Evolutionary conservation across 2,329 filamentous ascomycete species (phyloP).

Genomic region (Podosphaera xanthii): DNA sequence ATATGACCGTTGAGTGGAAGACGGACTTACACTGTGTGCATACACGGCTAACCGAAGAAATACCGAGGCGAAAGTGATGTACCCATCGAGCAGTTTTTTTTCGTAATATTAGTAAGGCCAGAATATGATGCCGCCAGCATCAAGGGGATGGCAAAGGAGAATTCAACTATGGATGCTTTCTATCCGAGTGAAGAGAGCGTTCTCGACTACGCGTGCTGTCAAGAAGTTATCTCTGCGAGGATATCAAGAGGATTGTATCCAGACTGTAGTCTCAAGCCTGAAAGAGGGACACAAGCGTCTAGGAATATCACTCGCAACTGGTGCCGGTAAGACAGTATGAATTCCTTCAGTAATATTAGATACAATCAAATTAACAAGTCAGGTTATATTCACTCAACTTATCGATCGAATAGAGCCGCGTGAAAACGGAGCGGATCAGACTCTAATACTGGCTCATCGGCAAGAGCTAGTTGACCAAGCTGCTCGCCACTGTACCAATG

Average conservation of each 20-base stretch:
- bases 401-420: constrained; percentile 50
- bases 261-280: constrained; percentile 50
- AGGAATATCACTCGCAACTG: constrained; percentile 69
- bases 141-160: constrained; percentile 10
- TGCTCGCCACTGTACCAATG: constrained; percentile 54
- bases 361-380: constrained; percentile 4
- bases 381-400: constrained; percentile 91
- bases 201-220: constrained; percentile 4
- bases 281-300: constrained; percentile 52
- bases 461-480: constrained; percentile 90
- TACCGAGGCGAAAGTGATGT: too few relatives aligned
- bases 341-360: not conserved
- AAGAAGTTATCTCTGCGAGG: constrained; percentile 39
- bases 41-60: too few relatives aligned
- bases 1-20: too few relatives aligned
- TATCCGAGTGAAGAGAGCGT: constrained; percentile 4
- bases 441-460: constrained; percentile 77
- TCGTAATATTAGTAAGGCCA: too few relatives aligned
- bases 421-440: constrained; percentile 39
- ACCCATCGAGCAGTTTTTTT: too few relatives aligned
- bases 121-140: constrained; percentile 12
- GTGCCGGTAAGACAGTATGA: constrained; percentile 54
- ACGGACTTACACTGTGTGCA: too few relatives aligned
- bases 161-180: constrained; percentile 5
- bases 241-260: constrained; percentile 84